Evolutionary conservation across 352 stramenopile species (phyloP).

Genomic region (Phytophthora pinifolia): DNA sequence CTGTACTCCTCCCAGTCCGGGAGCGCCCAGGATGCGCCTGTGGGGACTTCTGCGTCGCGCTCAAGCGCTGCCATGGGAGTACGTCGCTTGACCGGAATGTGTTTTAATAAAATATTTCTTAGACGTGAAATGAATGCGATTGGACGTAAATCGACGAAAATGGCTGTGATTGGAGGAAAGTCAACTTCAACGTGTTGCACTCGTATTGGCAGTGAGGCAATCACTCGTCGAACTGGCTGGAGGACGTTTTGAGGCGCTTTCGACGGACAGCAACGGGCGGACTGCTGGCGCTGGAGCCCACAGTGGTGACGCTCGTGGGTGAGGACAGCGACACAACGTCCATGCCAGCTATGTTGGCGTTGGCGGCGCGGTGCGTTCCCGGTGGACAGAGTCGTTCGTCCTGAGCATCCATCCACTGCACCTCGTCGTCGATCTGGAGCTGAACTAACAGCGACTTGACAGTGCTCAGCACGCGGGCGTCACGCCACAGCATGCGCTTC

Average conservation of each 20-base stretch:
- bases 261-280: conserved; percentile 5
- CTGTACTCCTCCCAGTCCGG: conserved; percentile 62
- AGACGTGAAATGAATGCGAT: no score
- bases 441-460: conserved; percentile 37
- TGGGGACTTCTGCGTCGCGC: conserved; percentile 1
- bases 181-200: conserved; percentile 17
- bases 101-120: background rate
- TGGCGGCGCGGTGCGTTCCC: conserved; percentile 51
- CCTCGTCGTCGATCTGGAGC: conserved; percentile 41
- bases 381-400: conserved; percentile 62
- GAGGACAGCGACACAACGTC: conserved; percentile 9
- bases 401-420: conserved; percentile 60
- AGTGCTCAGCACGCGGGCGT: conserved; percentile 39
- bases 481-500: conserved; percentile 52
- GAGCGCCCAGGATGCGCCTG: conserved; percentile 35
- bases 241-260: conserved; percentile 26
- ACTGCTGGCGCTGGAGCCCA: conserved; percentile 15
- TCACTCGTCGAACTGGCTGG: conserved; percentile 12
- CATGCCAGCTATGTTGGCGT: conserved; percentile 12
- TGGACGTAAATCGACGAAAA: no score
- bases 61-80: conserved; percentile 9
- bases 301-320: conserved; percentile 10
- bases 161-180: conserved; percentile 16
- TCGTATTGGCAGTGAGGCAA: background rate
- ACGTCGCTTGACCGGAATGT: conserved; percentile 18